Conservation (phyloP, 164 flowering plant genomes). For the Vitis cinerea region DNA sequence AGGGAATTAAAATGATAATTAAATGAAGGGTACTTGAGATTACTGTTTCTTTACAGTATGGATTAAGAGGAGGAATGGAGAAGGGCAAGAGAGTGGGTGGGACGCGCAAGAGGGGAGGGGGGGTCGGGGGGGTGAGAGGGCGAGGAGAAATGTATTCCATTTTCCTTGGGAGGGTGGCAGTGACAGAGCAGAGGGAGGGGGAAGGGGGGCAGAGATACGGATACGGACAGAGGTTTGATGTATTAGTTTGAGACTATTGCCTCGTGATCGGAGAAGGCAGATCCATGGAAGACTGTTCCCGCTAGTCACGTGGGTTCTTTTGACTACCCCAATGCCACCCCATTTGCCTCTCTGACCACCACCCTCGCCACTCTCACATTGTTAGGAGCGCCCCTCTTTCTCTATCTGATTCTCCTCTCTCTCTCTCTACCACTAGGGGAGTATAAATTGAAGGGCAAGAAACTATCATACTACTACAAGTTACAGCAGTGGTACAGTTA, state of each 20-base stretch:
- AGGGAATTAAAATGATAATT: too few species aligned
- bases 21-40: too few species aligned
- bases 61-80: too few species aligned
- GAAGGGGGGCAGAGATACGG: conserved; percentile 31
- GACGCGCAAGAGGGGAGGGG: background rate
- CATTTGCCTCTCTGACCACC: conserved; percentile 20
- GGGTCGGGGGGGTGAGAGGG: conserved; percentile 1
- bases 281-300: conserved; percentile 92
- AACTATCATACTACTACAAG: background rate
- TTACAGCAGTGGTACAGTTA: background rate
- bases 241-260: conserved; percentile 25
- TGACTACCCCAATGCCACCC: conserved; percentile 63
- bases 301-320: conserved; percentile 88
- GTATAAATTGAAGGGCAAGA: conserved; percentile 10
- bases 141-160: conserved; percentile 31
- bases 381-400: conserved; percentile 20
- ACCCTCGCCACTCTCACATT: conserved; percentile 13
- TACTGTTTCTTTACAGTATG: too few species aligned
- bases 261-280: conserved; percentile 92
- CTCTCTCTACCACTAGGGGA: background rate
- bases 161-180: conserved; percentile 54
- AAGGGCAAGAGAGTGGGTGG: background rate
- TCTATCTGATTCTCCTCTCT: background rate
- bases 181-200: conserved; percentile 14
- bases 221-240: conserved; percentile 50